phyloP scores from a whole-genome alignment of 805 yeast genomes.

The Wickerhamomyces bovis region DNA sequence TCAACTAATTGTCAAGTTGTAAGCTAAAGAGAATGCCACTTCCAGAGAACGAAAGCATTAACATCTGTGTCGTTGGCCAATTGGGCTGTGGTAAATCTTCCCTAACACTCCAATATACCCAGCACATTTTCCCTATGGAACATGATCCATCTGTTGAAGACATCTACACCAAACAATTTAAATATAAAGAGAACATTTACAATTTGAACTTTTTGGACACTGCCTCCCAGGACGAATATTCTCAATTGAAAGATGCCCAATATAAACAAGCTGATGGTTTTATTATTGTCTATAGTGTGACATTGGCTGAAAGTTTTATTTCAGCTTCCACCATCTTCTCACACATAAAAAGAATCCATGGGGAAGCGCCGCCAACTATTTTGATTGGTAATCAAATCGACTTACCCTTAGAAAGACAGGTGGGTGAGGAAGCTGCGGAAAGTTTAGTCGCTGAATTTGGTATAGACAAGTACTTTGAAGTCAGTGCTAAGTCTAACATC shows the following conservation, averaged over 20 bases:
- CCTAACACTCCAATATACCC: conserved; percentile 55
- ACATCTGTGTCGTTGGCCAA: conserved; percentile 50
- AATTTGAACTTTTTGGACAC: conserved; percentile 63
- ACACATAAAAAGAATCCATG: conserved; percentile 15
- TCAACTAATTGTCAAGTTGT: not conserved
- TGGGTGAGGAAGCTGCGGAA: conserved; percentile 12
- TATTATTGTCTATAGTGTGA: conserved; percentile 14
- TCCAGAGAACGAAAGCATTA: not conserved
- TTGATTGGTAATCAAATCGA: conserved; percentile 18
- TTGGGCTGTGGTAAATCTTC: conserved; percentile 70
- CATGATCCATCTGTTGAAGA: conserved; percentile 67
- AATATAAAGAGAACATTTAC: conserved; percentile 46
- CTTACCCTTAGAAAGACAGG: conserved; percentile 7
- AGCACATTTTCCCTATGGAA: conserved; percentile 57
- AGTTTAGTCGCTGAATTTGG: conserved; percentile 11
- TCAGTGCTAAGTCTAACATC: conserved; percentile 14
- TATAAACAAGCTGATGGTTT: conserved; percentile 19
- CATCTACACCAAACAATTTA: conserved; percentile 51
- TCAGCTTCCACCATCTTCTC: conserved; percentile 10
- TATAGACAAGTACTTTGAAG: conserved; percentile 11
- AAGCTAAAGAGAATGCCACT: not conserved
- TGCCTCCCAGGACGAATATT: conserved; percentile 77
- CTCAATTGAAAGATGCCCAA: conserved; percentile 52
- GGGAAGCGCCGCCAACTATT: conserved; percentile 15
- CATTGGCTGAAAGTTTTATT: conserved; percentile 10